Conservation (phyloP, 331 rosid species). For the Acacia pycnantha region DNA sequence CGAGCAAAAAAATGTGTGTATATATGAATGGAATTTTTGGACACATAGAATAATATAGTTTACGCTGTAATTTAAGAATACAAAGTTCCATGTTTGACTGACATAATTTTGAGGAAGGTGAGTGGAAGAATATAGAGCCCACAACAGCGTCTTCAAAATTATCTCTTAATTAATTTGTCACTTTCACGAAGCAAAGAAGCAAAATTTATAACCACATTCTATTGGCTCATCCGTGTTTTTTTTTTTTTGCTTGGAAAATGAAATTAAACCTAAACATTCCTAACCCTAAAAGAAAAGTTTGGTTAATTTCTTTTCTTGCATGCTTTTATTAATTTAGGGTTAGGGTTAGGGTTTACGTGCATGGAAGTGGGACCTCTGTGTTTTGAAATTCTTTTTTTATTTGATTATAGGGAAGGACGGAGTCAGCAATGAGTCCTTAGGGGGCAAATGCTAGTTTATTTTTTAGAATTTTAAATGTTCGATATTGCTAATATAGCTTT, state of each 20-base stretch:
- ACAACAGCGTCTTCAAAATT: background rate
- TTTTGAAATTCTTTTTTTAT: background rate
- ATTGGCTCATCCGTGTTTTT: constrained; percentile 19
- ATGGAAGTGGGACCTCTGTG: constrained; percentile 38
- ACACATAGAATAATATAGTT: background rate
- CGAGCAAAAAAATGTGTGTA: no score
- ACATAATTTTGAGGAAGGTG: background rate
- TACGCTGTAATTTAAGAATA: background rate
- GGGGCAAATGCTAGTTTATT: background rate
- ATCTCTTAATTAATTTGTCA: constrained; percentile 27
- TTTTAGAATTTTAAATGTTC: background rate
- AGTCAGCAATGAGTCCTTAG: background rate
- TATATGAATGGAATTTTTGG: background rate
- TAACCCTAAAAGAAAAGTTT: constrained; percentile 5
- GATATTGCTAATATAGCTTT: background rate
- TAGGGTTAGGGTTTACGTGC: constrained; percentile 39
- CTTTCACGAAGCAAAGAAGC: constrained; percentile 26
- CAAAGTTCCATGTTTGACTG: constrained; percentile 46
- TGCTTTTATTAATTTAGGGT: background rate
- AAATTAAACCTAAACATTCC: constrained; percentile 22
- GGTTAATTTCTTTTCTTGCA: background rate
- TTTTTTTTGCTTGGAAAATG: background rate
- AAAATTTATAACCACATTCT: background rate
- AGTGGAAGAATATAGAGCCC: constrained; percentile 10
- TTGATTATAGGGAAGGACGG: background rate